Evolutionary conservation across 192 early-diverging fungal genomes (phyloP).

Genomic region (Glomus cerebriforme): DNA sequence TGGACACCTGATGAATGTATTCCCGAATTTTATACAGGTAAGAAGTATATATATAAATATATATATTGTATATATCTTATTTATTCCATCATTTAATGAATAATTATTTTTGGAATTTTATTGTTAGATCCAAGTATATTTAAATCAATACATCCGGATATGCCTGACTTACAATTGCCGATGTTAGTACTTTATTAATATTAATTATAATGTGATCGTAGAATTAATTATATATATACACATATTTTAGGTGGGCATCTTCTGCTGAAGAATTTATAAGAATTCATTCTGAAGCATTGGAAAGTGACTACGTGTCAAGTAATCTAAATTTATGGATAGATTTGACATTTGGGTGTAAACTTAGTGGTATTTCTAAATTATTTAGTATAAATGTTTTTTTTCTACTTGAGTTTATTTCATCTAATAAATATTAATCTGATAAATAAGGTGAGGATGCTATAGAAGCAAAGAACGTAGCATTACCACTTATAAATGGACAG

Average conservation of each 20-base stretch:
- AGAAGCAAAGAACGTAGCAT: slow-evolving; percentile 76
- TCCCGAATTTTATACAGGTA: slow-evolving; percentile 67
- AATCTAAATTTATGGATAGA: slow-evolving; percentile 87
- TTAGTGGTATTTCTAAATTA: slow-evolving; percentile 41
- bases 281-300: slow-evolving; percentile 77
- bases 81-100: neutral
- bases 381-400: neutral
- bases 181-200: neutral
- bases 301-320: slow-evolving; percentile 74
- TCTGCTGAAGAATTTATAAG: slow-evolving; percentile 79
- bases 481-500: slow-evolving; percentile 73
- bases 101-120: neutral
- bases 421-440: neutral
- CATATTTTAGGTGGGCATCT: slow-evolving; percentile 67
- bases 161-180: slow-evolving; percentile 72
- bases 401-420: neutral
- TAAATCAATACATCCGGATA: slow-evolving; percentile 62
- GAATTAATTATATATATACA: slow-evolving; percentile 28
- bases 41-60: neutral
- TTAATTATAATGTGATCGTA: neutral
- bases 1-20: slow-evolving; percentile 80
- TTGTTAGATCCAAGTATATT: slow-evolving; percentile 58
- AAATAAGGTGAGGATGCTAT: slow-evolving; percentile 66
- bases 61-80: neutral
- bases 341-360: slow-evolving; percentile 84